A percentile compares a stretch with the other conserved stretches of the same genome.
phyloP scores from a whole-genome alignment of 805 yeast genomes.

The Candida pseudoglaebosa region DNA sequence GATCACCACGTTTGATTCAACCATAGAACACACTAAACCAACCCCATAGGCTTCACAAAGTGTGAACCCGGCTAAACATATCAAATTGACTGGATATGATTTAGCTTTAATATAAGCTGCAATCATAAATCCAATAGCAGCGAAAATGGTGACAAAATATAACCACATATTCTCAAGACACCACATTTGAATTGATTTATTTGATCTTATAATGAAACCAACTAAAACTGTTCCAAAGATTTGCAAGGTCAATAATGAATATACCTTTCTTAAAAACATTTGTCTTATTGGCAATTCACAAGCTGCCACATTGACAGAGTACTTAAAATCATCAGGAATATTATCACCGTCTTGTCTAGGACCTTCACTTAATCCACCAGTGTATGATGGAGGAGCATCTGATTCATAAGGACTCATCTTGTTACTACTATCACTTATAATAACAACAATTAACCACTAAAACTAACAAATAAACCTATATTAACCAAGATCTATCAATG shows the following conservation, averaged over 20 bases:
- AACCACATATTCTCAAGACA: conserved; percentile 57
- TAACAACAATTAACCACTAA: too few relatives aligned
- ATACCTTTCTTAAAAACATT: conserved; percentile 74
- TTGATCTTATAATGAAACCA: conserved; percentile 48
- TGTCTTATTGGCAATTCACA: conserved; percentile 76
- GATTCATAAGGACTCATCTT: conserved; percentile 6
- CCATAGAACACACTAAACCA: conserved; percentile 61
- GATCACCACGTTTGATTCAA: conserved; percentile 59
- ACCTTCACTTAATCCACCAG: conserved; percentile 9
- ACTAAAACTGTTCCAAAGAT: conserved; percentile 56
- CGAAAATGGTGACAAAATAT: conserved; percentile 51
- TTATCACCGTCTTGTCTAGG: conserved; percentile 31
- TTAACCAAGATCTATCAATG: too few relatives aligned
- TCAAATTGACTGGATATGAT: conserved; percentile 63
- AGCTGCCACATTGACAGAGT: conserved; percentile 69
- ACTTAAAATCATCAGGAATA: conserved; percentile 77
- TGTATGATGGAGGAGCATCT: conserved; percentile 20
- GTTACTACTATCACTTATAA: too few relatives aligned
- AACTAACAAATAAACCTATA: too few relatives aligned
- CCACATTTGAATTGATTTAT: conserved; percentile 48
- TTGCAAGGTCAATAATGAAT: conserved; percentile 65
- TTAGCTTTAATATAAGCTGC: conserved; percentile 61
- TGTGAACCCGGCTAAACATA: conserved; percentile 64
- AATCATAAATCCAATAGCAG: conserved; percentile 61
- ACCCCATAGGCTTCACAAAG: conserved; percentile 68